Base-by-base conservation (phyloP, 202 grass and related monocot species). In the Musa balbisiana region DNA sequence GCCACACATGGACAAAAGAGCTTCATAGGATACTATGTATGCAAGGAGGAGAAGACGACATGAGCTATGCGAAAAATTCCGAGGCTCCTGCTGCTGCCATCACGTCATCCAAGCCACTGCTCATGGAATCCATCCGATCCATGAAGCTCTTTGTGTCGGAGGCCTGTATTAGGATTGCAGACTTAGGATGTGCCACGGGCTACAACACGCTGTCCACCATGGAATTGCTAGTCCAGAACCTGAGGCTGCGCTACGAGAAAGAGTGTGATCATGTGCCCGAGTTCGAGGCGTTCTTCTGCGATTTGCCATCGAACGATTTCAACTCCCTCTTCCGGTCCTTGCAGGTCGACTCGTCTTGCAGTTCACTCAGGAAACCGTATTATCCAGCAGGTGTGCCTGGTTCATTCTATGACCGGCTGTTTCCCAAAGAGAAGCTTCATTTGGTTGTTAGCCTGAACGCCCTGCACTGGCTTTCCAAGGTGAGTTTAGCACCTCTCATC, bases 261-360 rank as follows among this genome's bases (percentile, higher is more conserved):
- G 69, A 72, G 49, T 5, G 20, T 13, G 69, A 23, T 51, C 69
- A 5, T 51, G 20, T 53, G 13, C 69, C 69, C 50, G 69, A 72
- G 49, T 72, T 72, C 51, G 69, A 72, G 69, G 69, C 69, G n/a
- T 72, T 52, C 69, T 72, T 72, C 69, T 72, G 49, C 10, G 69
- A 72, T 22, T 20, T 72, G 19, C 69, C 69, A 22, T 53, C 51
- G 10, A 72, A 72, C 51, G 69, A 72, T 22, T 72, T 72, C 69
- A 72, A 72, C 69, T 52, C 69, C 1, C 69, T 72, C 69, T 72
- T 72, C 49, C 49, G 50, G 2, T 72, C 69, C 11, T 12, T 72
- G 69, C 2, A 11, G 17, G 9, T 22, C 9, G 1, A 12, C 14
- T 58, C 65, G 1, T 68, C 69, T 0, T 24, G 9, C 69, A 1